Percentiles rank a stretch among this genome's conserved stretches.
phyloP scores from a whole-genome alignment of 2,329 filamentous ascomycete species.

The Diplodia sapinea region DNA sequence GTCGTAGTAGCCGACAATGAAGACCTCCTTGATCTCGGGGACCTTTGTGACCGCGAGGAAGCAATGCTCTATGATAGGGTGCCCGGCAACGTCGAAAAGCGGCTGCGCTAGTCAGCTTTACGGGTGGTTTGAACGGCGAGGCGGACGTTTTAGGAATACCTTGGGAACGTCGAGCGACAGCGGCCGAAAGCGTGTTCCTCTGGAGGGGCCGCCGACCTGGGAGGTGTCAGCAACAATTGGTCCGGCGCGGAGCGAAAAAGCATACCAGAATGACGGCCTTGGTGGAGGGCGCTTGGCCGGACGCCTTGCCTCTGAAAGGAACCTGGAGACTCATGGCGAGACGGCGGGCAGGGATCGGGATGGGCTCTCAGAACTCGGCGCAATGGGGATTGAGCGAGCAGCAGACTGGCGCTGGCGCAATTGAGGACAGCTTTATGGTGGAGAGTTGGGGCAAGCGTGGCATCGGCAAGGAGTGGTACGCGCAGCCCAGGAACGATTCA shows the following conservation, averaged over 20 bases:
- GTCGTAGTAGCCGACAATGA: slow-evolving; percentile 98
- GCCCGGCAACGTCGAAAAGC: slow-evolving; percentile 96
- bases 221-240: slow-evolving; percentile 38
- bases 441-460: slow-evolving; percentile 29
- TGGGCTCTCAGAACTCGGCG: neutral
- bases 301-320: slow-evolving; percentile 27
- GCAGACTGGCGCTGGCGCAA: slow-evolving; percentile 6
- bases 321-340: slow-evolving; percentile 32
- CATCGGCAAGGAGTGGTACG: slow-evolving; percentile 31
- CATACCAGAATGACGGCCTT: slow-evolving; percentile 93
- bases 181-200: slow-evolving; percentile 94
- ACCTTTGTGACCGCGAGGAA: slow-evolving; percentile 90
- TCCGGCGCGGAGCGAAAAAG: neutral
- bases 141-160: slow-evolving; percentile 54
- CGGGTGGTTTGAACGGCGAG: slow-evolving; percentile 33
- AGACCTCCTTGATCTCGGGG: slow-evolving; percentile 91
- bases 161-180: slow-evolving; percentile 95
- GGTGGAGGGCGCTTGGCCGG: slow-evolving; percentile 60
- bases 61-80: slow-evolving; percentile 98
- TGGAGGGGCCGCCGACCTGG: slow-evolving; percentile 91
- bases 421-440: slow-evolving; percentile 31
- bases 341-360: neutral
- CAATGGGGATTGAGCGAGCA: neutral
- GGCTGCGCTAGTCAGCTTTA: slow-evolving; percentile 63
- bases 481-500: slow-evolving; percentile 26